A percentile compares a stretch with the other conserved stretches of the same genome.
Conservation (phyloP, 2,329 filamentous ascomycete genomes). For the Ophiostoma piceae region DNA sequence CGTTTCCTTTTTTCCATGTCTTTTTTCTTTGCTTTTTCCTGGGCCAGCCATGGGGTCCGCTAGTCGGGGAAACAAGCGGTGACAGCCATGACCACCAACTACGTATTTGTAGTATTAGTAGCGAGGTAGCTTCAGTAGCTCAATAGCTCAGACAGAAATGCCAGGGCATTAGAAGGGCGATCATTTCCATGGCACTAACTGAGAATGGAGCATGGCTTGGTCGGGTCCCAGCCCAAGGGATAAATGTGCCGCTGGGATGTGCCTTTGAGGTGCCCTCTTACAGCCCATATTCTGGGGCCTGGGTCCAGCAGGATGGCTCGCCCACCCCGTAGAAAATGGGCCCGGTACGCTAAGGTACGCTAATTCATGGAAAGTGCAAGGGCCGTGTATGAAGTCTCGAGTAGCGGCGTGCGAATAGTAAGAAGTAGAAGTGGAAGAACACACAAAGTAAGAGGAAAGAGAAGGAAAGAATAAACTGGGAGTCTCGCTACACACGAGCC, state of each 20-base stretch:
- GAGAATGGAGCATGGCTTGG: conserved; percentile 19
- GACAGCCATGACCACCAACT: conserved; percentile 19
- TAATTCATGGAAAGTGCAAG: conserved; percentile 12
- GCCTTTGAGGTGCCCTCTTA: conserved; percentile 13
- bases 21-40: conserved; percentile 21
- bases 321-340: conserved; percentile 20
- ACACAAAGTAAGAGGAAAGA: no score
- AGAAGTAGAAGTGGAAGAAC: no score
- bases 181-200: conserved; percentile 21
- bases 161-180: conserved; percentile 22
- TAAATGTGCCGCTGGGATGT: conserved; percentile 19
- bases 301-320: conserved; percentile 23
- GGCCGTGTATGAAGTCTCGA: conserved; percentile 1
- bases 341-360: conserved; percentile 21
- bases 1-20: conserved; percentile 16
- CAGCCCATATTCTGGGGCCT: conserved; percentile 21
- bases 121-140: neutral
- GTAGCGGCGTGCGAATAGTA: neutral
- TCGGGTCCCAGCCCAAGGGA: conserved; percentile 18
- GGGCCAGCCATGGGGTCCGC: conserved; percentile 18
- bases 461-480: neutral
- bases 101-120: neutral
- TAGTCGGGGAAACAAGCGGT: conserved; percentile 26
- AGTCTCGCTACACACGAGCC: neutral
- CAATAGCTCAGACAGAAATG: conserved; percentile 17